Base-by-base conservation (phyloP, 495 filamentous ascomycete genomes). In the Aspergillus cavernicola region DNA sequence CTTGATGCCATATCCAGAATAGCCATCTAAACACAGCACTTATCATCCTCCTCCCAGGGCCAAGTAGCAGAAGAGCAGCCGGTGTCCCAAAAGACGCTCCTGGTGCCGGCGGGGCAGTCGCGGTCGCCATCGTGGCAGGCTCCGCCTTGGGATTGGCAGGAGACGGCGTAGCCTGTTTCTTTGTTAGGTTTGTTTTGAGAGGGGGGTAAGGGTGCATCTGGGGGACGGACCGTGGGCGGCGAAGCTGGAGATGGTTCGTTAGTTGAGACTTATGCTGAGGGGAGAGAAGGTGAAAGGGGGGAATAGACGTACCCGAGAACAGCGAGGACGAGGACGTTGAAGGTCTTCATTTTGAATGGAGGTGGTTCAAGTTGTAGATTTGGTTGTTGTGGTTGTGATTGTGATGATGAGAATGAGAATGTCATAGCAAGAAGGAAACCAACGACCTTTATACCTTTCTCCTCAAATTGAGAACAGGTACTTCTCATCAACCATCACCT, bases 21-120 rank as follows among this genome's bases (percentile, higher is more conserved):
- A n/a, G n/a, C n/a, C n/a, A n/a, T n/a, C 22, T 40, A 50, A 16
- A 42, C 38, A 33, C 49, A 52, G 49, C 49, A 52, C 49, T 42
- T 52, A 20, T 52, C 49, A 52, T 52, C 49, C 2, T 42, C 28
- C 16, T 32, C 16, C 49, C 37, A 52, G 2, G 37, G 38, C 49
- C 49, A 42, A 15, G 6, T n/a, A 2, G 49, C 49, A n/a, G n/a
- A 20, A 15, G 4, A 6, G 19, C 49, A 52, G 15, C 49, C 49
- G 11, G 49, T 33, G 19, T 52, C 49, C 49, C 49, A 52, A 6
- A 42, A 31, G 9, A 52, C 49, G 13, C 37, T 42, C 4, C 9
- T 6, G 10, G 38, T 52, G 6, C 49, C 49, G 20, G 37, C 23
- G 16, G 49, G 49, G 28, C 49, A 52, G 37, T 52, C 49, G 12